Conservation (phyloP, 768 basidiomycete species). For the Tylopilus sp. region DNA sequence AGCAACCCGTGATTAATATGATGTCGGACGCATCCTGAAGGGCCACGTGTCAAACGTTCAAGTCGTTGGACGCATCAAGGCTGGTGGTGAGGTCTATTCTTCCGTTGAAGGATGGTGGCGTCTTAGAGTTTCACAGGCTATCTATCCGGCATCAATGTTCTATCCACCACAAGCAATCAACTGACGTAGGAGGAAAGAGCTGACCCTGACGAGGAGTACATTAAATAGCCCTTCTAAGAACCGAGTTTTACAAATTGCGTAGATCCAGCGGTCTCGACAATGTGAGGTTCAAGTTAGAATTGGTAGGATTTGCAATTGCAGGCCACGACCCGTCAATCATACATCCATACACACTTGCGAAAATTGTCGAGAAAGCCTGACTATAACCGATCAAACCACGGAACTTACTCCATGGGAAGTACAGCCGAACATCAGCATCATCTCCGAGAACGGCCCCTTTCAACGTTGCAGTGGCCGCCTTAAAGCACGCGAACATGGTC, state of each 20-base stretch:
- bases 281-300: too few relatives aligned
- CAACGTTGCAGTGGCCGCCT: slow-evolving; percentile 51
- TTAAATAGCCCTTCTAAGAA: too few relatives aligned
- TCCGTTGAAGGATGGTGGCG: too few relatives aligned
- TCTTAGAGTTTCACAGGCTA: too few relatives aligned
- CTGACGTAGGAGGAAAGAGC: too few relatives aligned
- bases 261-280: too few relatives aligned
- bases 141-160: too few relatives aligned
- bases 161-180: slow-evolving; percentile 20
- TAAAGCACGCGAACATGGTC: slow-evolving; percentile 69
- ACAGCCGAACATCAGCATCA: slow-evolving; percentile 57
- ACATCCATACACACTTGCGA: slow-evolving; percentile 58
- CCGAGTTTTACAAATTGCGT: slow-evolving; percentile 70
- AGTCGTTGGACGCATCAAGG: too few relatives aligned
- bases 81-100: too few relatives aligned
- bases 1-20: not conserved
- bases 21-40: not conserved
- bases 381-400: not conserved
- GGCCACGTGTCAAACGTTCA: not conserved
- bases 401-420: slow-evolving; percentile 66
- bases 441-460: slow-evolving; percentile 59
- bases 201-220: too few relatives aligned
- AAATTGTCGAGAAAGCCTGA: slow-evolving; percentile 68
- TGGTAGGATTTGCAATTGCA: too few relatives aligned
- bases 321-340: not conserved